Base-by-base conservation (phyloP, 257 asterid species). In the Petrea volubilis region DNA sequence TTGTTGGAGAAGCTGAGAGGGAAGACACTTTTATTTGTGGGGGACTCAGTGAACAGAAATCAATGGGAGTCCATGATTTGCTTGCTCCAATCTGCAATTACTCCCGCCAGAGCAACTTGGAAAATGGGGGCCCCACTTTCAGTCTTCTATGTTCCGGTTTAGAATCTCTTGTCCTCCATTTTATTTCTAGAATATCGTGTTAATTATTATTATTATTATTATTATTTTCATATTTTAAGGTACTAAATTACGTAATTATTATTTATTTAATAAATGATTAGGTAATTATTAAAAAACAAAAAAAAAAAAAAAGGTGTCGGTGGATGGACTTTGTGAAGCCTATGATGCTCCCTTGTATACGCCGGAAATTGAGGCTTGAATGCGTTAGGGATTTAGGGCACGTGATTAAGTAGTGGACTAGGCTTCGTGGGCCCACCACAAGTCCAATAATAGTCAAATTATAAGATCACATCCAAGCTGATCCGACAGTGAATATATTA, bases 11-110 rank as follows among this genome's bases (percentile, higher is more conserved):
- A 82, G 58, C 63, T 88, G 75, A 84, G 94, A 77, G 88, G 92
- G 68, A 90, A 88, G 85, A 85, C 84, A 78, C 77, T 90, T 17
- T 60, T 90, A 87, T 90, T 86, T 53, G 94, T 90, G 28, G 96
- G 97, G 18, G 97, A 90, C 33, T 90, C 97, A 0, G 70, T 90
- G 69, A 90, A 90, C 71, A 78, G 97, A 73, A 90, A 90, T 62
- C 96, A 90, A 44, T 90, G 97, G 97, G 97, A 88, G 76, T 90
- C 97, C 0, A 81, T 90, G 92, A 60, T 90, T 61, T 90, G 97
- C 64, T 77, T 90, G 75, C 90, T 82, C 77, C 80, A 83, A 47
- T 75, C 90, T 18, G 82, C 67, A 1, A 57, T 78, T 81, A 81
- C 81, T 40, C 80, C 88, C 15, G 92, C 82, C 64, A 62, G 79